A percentile compares a stretch with the other conserved stretches of the same genome.
These are phyloP conservation scores for Trypanosoma scelopori DNA, from an alignment of 208 protist species.

Conservation along the genomic window DNA sequence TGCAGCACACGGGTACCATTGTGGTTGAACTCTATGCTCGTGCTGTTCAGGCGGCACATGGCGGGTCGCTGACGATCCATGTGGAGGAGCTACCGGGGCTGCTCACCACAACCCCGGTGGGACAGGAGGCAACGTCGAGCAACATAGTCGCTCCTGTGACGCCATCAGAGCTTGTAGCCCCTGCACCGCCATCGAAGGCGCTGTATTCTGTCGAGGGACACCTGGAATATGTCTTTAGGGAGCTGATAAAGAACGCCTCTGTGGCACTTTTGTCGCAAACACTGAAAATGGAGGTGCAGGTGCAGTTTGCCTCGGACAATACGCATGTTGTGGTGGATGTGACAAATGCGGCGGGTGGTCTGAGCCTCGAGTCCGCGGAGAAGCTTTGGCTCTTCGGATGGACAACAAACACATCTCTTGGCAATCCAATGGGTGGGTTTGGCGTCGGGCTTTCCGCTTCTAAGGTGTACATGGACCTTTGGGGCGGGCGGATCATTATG, in stretches of 20 bases:
- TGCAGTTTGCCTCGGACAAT: conserved; percentile 56
- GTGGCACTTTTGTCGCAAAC: conserved; percentile 39
- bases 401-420: conserved; percentile 68
- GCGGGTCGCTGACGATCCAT: conserved; percentile 44
- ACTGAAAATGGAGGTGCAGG: conserved; percentile 34
- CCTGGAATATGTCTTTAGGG: conserved; percentile 73
- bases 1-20: conserved; percentile 51
- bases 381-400: conserved; percentile 89
- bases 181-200: conserved; percentile 11
- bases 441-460: conserved; percentile 81
- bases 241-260: conserved; percentile 89
- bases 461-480: conserved; percentile 88
- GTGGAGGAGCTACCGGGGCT: conserved; percentile 60
- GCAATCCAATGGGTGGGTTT: conserved; percentile 71
- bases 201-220: conserved; percentile 75
- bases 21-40: conserved; percentile 67
- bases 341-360: conserved; percentile 61
- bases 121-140: conserved; percentile 51
- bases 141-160: conserved; percentile 13
- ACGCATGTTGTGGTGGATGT: conserved; percentile 77
- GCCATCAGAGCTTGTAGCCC: conserved; percentile 1
- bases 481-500: conserved; percentile 72
- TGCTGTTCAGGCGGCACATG: conserved; percentile 30
- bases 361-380: conserved; percentile 36
- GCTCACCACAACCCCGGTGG: conserved; percentile 29